Evolutionary conservation across 805 yeast genomes (phyloP).

Genomic region (Lachancea mirantina): DNA sequence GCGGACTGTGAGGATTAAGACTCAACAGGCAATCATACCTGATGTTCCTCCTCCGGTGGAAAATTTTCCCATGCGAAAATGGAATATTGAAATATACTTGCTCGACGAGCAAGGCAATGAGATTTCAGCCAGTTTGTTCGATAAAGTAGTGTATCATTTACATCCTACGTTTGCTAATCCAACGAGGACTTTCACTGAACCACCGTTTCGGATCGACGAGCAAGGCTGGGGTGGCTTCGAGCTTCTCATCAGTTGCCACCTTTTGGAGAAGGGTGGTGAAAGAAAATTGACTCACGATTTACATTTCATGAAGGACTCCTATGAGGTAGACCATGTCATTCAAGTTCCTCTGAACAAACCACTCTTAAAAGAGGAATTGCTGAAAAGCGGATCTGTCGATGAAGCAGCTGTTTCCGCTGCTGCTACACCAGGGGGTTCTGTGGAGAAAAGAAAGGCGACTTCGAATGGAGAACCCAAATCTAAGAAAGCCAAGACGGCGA

Average conservation of each 20-base stretch:
- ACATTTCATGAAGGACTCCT: conserved; percentile 72
- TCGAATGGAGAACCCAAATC: conserved; percentile 33
- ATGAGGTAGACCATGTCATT: conserved; percentile 70
- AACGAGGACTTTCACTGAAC: conserved; percentile 65
- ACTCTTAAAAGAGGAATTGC: conserved; percentile 59
- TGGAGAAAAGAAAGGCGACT: conserved; percentile 24
- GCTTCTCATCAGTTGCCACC: conserved; percentile 67
- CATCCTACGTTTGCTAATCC: conserved; percentile 96
- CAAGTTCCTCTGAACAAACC: conserved; percentile 72
- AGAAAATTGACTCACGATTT: conserved; percentile 81
- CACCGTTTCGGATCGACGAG: conserved; percentile 83
- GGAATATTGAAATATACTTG: conserved; percentile 74
- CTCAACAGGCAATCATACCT: conserved; percentile 73
- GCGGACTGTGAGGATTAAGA: conserved; percentile 82
- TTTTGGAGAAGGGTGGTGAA: conserved; percentile 85
- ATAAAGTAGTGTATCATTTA: conserved; percentile 84
- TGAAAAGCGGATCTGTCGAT: conserved; percentile 80
- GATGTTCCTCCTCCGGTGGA: conserved; percentile 83
- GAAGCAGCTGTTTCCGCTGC: conserved; percentile 25
- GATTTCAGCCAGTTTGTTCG: conserved; percentile 80
- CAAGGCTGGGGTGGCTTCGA: conserved; percentile 99
- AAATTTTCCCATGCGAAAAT: conserved; percentile 88
- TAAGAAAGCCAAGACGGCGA: conserved; percentile 44
- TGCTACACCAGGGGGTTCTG: conserved; percentile 16
- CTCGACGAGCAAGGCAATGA: conserved; percentile 76